Evolutionary conservation across 192 early-diverging fungal species (phyloP).

Genomic region (Coemansia sp.): DNA sequence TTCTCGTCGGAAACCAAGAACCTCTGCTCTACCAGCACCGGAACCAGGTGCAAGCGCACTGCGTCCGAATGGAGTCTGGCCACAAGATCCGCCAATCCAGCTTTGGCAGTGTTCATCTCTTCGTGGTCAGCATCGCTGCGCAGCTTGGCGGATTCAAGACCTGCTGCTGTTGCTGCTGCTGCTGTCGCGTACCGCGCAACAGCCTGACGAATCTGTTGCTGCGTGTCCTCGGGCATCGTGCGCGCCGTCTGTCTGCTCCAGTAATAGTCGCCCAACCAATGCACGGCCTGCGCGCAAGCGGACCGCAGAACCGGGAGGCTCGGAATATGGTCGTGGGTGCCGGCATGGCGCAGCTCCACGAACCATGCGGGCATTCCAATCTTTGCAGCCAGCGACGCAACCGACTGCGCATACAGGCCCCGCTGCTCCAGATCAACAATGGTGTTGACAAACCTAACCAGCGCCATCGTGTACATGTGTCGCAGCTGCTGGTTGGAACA

Average conservation of each 20-base stretch:
- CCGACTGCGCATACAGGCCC: constrained; percentile 58
- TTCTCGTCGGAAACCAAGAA: constrained; percentile 61
- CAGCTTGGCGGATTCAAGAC: too few species aligned
- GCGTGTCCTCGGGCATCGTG: constrained; percentile 34
- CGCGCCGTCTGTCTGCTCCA: constrained; percentile 53
- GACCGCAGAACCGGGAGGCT: constrained; percentile 58
- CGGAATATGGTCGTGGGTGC: constrained; percentile 66
- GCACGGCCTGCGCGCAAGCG: constrained; percentile 57
- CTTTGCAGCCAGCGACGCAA: constrained; percentile 52
- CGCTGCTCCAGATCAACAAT: constrained; percentile 62
- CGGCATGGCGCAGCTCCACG: constrained; percentile 68
- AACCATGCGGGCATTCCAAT: constrained; percentile 66
- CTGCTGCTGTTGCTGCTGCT: too few species aligned
- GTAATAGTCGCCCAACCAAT: constrained; percentile 60
- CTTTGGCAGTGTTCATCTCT: constrained; percentile 14
- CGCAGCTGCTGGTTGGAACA: constrained; percentile 16
- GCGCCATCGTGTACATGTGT: constrained; percentile 48
- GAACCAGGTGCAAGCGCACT: constrained; percentile 52
- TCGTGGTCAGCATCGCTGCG: background rate
- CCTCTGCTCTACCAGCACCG: constrained; percentile 58
- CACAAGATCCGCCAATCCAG: constrained; percentile 44
- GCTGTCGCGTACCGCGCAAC: constrained; percentile 23
- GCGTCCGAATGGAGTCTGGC: constrained; percentile 47
- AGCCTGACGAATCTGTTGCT: constrained; percentile 26
- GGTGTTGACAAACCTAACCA: constrained; percentile 63